These are phyloP conservation scores for Poa annua DNA, from an alignment of 176 grass and related monocot species.

Conservation along the genomic window DNA sequence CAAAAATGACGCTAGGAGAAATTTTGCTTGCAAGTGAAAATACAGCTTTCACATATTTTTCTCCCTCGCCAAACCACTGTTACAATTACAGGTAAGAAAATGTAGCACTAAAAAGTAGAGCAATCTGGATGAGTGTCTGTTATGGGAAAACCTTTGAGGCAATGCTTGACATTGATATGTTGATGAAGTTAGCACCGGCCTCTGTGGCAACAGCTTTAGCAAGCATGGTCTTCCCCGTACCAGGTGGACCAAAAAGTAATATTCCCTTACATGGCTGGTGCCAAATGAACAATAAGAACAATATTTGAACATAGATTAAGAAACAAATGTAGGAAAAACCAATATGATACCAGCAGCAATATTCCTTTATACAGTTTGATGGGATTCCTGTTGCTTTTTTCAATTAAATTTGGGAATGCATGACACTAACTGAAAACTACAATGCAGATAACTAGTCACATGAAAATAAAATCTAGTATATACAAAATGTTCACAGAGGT, in stretches of 20 bases:
- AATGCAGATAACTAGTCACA: neutral
- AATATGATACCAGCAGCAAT: constrained; percentile 14
- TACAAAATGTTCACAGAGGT: neutral
- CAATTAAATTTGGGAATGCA: constrained; percentile 16
- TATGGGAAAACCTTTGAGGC: constrained; percentile 71
- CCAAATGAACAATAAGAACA: constrained; percentile 37
- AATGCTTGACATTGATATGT: constrained; percentile 99
- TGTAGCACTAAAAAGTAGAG: constrained; percentile 33
- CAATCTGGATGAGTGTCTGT: constrained; percentile 33
- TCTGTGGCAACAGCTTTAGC: constrained; percentile 99
- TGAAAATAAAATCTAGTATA: neutral
- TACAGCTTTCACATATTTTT: constrained; percentile 96
- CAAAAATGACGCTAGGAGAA: constrained; percentile 96
- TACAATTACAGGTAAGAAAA: constrained; percentile 46
- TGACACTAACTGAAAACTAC: constrained; percentile 5
- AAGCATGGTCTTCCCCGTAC: constrained; percentile 98
- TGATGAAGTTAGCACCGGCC: constrained; percentile 98
- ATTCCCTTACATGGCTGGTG: constrained; percentile 94
- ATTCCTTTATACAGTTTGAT: constrained; percentile 26
- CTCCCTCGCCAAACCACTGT: constrained; percentile 99
- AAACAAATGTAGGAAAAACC: neutral
- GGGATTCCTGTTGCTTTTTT: neutral
- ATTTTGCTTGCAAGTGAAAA: constrained; percentile 99
- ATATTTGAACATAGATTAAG: constrained; percentile 32
- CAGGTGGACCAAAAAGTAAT: constrained; percentile 96